phyloP scores from a whole-genome alignment of 164 flowering plant genomes.

The Cinnamomum micranthum region DNA sequence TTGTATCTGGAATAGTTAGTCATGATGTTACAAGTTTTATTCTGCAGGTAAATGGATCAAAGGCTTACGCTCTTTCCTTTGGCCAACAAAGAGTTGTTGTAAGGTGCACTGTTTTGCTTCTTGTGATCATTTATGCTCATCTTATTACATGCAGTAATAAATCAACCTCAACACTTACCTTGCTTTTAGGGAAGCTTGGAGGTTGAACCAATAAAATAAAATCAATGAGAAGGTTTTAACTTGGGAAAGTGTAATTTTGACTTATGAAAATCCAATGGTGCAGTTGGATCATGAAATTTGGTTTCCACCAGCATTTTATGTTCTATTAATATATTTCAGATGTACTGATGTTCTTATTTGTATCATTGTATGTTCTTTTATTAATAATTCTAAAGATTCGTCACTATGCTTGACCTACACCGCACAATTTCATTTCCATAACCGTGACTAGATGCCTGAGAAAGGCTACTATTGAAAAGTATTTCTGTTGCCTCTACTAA shows the following conservation, averaged over 20 bases:
- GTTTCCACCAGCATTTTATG: background rate
- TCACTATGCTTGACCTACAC: too few relatives aligned
- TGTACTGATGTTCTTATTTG: background rate
- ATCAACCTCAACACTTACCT: background rate
- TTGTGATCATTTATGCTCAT: background rate
- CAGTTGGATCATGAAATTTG: background rate
- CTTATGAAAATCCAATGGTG: background rate
- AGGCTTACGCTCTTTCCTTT: conserved; percentile 39
- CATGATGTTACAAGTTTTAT: background rate
- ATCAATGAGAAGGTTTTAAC: background rate
- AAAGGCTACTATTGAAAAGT: too few relatives aligned
- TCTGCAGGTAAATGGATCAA: conserved; percentile 75
- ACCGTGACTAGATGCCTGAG: too few relatives aligned
- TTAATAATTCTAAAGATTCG: background rate
- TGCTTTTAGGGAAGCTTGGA: background rate
- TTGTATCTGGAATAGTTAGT: background rate
- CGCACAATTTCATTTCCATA: too few relatives aligned
- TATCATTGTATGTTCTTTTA: too few relatives aligned
- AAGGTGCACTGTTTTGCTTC: conserved; percentile 40
- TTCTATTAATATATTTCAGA: background rate
- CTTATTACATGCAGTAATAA: background rate
- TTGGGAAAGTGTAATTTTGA: background rate
- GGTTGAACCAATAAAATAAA: background rate
- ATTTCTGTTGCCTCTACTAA: too few relatives aligned
- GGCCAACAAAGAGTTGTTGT: conserved; percentile 50